Conservation (phyloP, 139 green algal species). For the Chlorella sorokiniana region DNA sequence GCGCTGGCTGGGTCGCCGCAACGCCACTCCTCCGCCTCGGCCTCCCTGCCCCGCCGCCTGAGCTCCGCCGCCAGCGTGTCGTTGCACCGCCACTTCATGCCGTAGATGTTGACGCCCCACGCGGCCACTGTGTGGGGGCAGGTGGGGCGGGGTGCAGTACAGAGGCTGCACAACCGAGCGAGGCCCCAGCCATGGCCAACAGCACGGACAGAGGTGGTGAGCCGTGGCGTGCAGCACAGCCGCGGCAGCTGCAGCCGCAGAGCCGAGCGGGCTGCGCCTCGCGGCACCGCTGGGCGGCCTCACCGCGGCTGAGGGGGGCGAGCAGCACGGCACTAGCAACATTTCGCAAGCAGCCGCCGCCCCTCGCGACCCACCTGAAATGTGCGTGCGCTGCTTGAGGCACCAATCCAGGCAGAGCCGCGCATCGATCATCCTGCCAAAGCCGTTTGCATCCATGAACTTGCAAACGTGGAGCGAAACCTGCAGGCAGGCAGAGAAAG, state of each 20-base stretch:
- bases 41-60: background rate
- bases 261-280: too few species aligned
- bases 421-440: background rate
- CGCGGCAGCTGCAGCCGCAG: too few species aligned
- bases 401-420: slow-evolving; percentile 17
- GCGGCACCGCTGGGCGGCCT: too few species aligned
- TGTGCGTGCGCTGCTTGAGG: background rate
- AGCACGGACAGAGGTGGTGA: too few species aligned
- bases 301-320: background rate
- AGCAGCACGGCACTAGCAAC: background rate
- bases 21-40: background rate
- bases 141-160: background rate
- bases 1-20: background rate
- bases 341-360: background rate
- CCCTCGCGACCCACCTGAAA: slow-evolving; percentile 17
- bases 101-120: slow-evolving; percentile 9
- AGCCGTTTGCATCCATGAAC: slow-evolving; percentile 8
- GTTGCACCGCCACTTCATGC: background rate
- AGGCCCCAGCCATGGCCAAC: too few species aligned
- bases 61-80: too few species aligned
- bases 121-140: background rate
- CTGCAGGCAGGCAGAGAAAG: background rate
- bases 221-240: too few species aligned
- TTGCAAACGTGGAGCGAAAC: background rate
- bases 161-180: background rate